phyloP scores from a whole-genome alignment of 2,329 filamentous ascomycete genomes.

The Hypoxylon rubiginosum region DNA sequence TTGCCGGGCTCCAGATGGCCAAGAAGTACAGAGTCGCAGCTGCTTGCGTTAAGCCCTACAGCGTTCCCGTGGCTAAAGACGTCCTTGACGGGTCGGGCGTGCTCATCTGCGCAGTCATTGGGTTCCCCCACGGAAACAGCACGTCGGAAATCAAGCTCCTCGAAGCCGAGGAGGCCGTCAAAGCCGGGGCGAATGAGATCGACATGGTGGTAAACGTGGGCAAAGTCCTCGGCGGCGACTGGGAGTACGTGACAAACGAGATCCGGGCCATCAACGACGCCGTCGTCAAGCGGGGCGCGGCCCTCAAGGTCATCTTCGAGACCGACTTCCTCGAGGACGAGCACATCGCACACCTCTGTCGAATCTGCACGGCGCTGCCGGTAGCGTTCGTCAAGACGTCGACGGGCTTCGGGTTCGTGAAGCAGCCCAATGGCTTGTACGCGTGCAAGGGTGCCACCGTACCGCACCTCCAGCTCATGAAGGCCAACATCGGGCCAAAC shows the following conservation, averaged over 20 bases:
- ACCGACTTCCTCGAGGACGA: conserved; percentile 67
- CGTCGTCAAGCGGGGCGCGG: conserved; percentile 59
- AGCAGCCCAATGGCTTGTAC: conserved; percentile 64
- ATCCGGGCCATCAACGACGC: conserved; percentile 64
- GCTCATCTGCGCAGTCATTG: conserved; percentile 68
- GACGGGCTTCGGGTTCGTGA: conserved; percentile 72
- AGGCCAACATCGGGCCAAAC: conserved; percentile 56
- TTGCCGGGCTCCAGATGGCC: conserved; percentile 62
- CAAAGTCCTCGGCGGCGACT: conserved; percentile 68
- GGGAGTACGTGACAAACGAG: conserved; percentile 68
- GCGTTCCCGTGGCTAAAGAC: conserved; percentile 62
- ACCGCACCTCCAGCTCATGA: conserved; percentile 67
- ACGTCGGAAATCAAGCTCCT: conserved; percentile 66
- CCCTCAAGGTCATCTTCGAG: conserved; percentile 73
- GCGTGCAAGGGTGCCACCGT: conserved; percentile 67
- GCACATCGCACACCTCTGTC: conserved; percentile 66
- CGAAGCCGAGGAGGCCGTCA: conserved; percentile 64
- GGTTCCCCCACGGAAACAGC: conserved; percentile 72
- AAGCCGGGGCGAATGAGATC: conserved; percentile 66
- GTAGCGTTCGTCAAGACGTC: conserved; percentile 73
- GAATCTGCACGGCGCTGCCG: conserved; percentile 64
- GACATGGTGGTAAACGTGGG: conserved; percentile 74
- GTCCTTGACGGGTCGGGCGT: conserved; percentile 64
- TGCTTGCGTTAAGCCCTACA: conserved; percentile 71
- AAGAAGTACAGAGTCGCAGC: conserved; percentile 65